Evolutionary conservation across 768 basidiomycete species (phyloP), one percentile per base, ranked within the genome.

Genomic region (Daedalea quercina): DNA sequence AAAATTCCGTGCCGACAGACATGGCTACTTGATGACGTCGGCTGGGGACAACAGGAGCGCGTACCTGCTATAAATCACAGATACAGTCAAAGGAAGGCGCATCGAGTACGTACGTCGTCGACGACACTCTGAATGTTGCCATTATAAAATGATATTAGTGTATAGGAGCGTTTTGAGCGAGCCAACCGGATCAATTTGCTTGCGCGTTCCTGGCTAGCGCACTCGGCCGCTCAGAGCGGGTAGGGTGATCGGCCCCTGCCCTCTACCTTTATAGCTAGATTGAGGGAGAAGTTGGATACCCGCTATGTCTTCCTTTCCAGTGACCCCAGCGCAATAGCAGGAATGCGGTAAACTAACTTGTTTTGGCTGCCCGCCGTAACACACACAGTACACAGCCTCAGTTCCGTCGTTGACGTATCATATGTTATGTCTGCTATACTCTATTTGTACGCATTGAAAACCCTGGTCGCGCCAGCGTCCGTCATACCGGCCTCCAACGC

Each of bases 361-460:
- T 52, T 60, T 55, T 56, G 40, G 56, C 12, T 17, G 44, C 48
- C 17, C 51, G 45, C 54, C 56, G 59, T 40, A 40, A 17, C 17
- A 7, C 37, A 35, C 34, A 19, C 37, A 31, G 11, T 31, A 19
- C 37, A 54, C 60, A 58, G 45, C 26, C 19, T 35, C 40, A 33
- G 31, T 50, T 48, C 23, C n/a, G 11, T 43, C 46, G 44, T 52
- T 61, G 60, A 61, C 60, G 57, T 55, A 61, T 58, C 55, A 57
- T 44, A 47, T 54, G 54, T 50, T 47, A 54, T 46, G 54, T 19
- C 53, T 20, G 53, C 57, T 45, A 58, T 56, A 57, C 60, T 61
- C n/a, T 35, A 55, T 58, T 57, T 61, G 57, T 57, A 26, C 20
- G 41, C 52, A 25, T 17, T 33, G 37, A 13, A 19, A 37, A 43